Evolutionary conservation across 768 basidiomycete species (phyloP), one percentile per base, ranked within the genome.

Genomic region (Lentinus tigrinus): DNA sequence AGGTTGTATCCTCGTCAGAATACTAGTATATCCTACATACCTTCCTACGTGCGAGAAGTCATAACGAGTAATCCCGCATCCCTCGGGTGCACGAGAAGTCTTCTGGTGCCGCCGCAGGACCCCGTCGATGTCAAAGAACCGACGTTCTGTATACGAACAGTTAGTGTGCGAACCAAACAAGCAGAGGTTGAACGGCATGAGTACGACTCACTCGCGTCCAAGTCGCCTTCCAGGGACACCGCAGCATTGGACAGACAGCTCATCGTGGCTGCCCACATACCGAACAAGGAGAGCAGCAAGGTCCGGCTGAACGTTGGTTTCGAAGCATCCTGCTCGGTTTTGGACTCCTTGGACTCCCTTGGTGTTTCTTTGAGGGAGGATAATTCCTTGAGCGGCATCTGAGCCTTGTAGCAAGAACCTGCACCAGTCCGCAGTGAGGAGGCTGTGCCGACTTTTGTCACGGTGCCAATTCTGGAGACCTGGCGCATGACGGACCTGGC

Each of bases 31-130:
- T 16, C 10, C 31, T 8, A 55, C 63, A 6, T 31, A 67, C 67
- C 68, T 69, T 7, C 64, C 66, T 6, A 64, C 34, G 31, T 67
- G 65, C 21, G 60, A 54, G 11, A 63, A 52, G 55, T 70, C 67
- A 40, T 64, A 69, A 16, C 65, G 64, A 14, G 54, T 19, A 7
- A 69, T 57, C 8, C 68, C 68, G 16, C 56, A 60, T 7, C 27
- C 38, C 3, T 17, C 13, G 4, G 47, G 42, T 1, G 56, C 40
- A n/a, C 48, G 14, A 24, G 56, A 39, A n/a, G 66, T 56, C 50
- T 56, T 37, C 49, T 66, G 65, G 39, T 56, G 27, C n/a, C 34
- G n/a, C 28, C 59, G 59, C 31, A 60, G 19, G 13, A 42, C 23
- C 10, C 16, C n/a, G 46, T 52, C 42, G 23, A 52, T 47, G 51